phyloP scores from a whole-genome alignment of 352 stramenopile species.

The Pythium guiyangense region DNA sequence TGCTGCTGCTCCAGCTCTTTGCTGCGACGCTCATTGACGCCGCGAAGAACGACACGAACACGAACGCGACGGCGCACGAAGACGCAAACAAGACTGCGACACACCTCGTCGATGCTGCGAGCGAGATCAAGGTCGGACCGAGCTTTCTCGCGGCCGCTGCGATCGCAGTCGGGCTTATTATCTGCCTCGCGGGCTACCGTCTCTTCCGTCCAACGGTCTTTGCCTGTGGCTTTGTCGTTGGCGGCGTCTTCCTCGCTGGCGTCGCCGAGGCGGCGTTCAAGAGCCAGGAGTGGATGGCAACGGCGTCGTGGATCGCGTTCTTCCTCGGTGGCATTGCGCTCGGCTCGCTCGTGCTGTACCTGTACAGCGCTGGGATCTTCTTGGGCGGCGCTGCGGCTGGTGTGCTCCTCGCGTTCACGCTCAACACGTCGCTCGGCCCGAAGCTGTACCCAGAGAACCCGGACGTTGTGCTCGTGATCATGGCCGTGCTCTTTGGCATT shows the following conservation, averaged over 20 bases:
- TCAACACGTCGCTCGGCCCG: slow-evolving; percentile 40
- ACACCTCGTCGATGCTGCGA: slow-evolving; percentile 22
- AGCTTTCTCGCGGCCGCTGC: slow-evolving; percentile 31
- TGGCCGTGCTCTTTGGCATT: slow-evolving; percentile 35
- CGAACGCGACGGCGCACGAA: slow-evolving; percentile 5
- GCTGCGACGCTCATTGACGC: background rate
- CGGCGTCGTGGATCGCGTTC: slow-evolving; percentile 49
- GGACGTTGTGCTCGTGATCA: slow-evolving; percentile 38
- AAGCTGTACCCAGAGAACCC: slow-evolving; percentile 34
- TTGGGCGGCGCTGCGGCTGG: slow-evolving; percentile 33
- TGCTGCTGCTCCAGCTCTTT: slow-evolving; percentile 11
- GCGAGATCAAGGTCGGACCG: slow-evolving; percentile 24
- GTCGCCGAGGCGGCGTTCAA: slow-evolving; percentile 32
- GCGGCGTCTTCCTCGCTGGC: slow-evolving; percentile 29
- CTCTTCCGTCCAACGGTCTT: slow-evolving; percentile 36
- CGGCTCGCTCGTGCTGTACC: slow-evolving; percentile 25
- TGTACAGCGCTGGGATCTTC: slow-evolving; percentile 50
- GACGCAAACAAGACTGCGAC: slow-evolving; percentile 16
- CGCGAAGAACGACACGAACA: background rate
- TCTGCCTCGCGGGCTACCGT: slow-evolving; percentile 34
- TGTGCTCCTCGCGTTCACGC: slow-evolving; percentile 37
- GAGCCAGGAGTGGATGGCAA: slow-evolving; percentile 25
- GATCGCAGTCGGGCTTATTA: slow-evolving; percentile 21
- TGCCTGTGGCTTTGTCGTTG: slow-evolving; percentile 36
- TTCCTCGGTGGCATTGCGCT: slow-evolving; percentile 30